Evolutionary conservation across 805 yeast species (phyloP).

Genomic region (Clavispora fructus): DNA sequence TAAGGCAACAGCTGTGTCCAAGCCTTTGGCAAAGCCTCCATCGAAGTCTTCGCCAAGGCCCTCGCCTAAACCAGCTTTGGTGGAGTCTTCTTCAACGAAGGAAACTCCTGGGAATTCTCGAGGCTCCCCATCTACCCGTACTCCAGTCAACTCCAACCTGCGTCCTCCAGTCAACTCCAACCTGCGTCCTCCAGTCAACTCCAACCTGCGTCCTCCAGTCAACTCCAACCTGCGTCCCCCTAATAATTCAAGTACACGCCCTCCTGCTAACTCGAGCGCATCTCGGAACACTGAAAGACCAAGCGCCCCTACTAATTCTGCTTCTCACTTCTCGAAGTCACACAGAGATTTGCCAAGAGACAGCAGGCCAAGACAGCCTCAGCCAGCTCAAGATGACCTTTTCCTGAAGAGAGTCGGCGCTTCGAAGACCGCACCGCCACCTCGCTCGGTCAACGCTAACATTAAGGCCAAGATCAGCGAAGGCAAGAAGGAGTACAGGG

Average conservation of each 20-base stretch:
- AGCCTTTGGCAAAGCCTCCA: not conserved
- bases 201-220: no score
- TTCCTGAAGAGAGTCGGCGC: not conserved
- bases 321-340: not conserved
- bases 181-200: no score
- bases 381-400: not conserved
- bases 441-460: not conserved
- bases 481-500: conserved; percentile 20
- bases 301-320: not conserved
- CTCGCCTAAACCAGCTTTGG: not conserved
- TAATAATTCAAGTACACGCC: no score
- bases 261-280: no score
- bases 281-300: not conserved
- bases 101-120: no score
- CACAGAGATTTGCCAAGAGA: not conserved
- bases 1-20: not conserved
- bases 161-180: no score
- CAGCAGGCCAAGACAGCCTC: not conserved
- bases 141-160: no score
- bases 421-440: not conserved
- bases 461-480: conserved; percentile 16
- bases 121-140: no score
- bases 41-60: not conserved
- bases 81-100: no score
- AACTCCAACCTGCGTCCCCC: no score